Base-by-base conservation (phyloP, 2,329 filamentous ascomycete species). In the Teratosphaeriaceae sp. region DNA sequence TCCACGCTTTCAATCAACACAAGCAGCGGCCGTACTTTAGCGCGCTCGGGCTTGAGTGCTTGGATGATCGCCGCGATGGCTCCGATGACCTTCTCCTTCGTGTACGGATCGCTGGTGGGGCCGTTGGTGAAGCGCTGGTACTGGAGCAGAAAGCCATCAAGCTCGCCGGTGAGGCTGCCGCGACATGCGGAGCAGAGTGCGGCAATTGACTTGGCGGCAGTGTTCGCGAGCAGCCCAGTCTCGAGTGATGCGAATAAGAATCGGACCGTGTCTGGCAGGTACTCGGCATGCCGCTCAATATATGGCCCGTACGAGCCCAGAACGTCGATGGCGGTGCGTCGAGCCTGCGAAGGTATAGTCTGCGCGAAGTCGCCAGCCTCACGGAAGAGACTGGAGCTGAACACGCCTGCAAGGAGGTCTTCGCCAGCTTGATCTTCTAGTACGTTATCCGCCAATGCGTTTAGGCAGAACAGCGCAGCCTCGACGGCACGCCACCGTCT, bases 61-160 rank as follows among this genome's bases (percentile, higher is more conserved):
- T 92, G 85, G 22, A 88, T 75, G 33, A 92, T 81, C 7, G 79
- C 80, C 7, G 85, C 78, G 50, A 92, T 85, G 2, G 80, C 85
- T 30, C 83, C 79, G 4, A 88, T 72, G 1, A 90, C 76, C 52
- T 79, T 79, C 57, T 89, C 85, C 56, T 85, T 85, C 1, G 81
- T 81, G 41, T 80, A 68, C 29, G 77, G 77, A 49, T 89, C 84
- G 8, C 85, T 69, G 6, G 75, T 75, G n/a, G 68, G 66, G 39
- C 72, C 72, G 18, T 65, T 65, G n/a, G 77, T 69, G 39, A 89
- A 76, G n/a, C 72, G 70, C 44, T 76, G 70, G 58, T 88, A 90
- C 57, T 88, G 82, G 22, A 76, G 70, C 34, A 92, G 67, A 56
- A 94, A 89, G 1, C 78, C 76, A 38, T 70, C 68, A 3, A 84